Conservation (phyloP, 2,329 filamentous ascomycete genomes). For the Pseudofabraea citricarpa region DNA sequence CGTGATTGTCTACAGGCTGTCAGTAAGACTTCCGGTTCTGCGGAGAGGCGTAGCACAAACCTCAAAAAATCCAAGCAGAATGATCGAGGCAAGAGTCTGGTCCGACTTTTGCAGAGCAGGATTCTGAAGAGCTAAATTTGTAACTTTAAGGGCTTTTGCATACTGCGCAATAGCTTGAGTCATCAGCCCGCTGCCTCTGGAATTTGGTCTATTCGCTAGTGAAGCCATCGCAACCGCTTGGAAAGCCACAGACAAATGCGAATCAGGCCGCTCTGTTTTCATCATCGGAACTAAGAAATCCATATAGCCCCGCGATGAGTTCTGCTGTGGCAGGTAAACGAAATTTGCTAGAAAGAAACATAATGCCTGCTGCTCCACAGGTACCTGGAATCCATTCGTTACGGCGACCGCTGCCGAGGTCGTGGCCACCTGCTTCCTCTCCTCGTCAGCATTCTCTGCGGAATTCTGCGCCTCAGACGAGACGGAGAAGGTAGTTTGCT, state of each 20-base stretch:
- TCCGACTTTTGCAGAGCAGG: slow-evolving; percentile 46
- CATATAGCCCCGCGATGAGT: slow-evolving; percentile 49
- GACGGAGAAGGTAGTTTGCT: slow-evolving; percentile 10
- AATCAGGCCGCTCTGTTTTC: slow-evolving; percentile 35
- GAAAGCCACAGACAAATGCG: slow-evolving; percentile 52
- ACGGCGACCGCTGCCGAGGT: slow-evolving; percentile 16
- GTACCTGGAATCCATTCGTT: slow-evolving; percentile 35
- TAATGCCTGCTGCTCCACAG: slow-evolving; percentile 49
- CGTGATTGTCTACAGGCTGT: slow-evolving; percentile 36
- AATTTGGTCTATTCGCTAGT: slow-evolving; percentile 45
- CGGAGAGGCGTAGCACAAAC: slow-evolving; percentile 21
- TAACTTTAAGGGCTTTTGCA: slow-evolving; percentile 46
- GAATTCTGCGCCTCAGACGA: slow-evolving; percentile 1
- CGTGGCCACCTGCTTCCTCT: slow-evolving; percentile 5
- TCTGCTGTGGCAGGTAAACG: slow-evolving; percentile 47
- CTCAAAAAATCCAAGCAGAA: slow-evolving; percentile 58
- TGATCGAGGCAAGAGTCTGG: slow-evolving; percentile 52
- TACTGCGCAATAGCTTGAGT: slow-evolving; percentile 45
- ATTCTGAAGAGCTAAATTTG: slow-evolving; percentile 48
- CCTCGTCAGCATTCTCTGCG: slow-evolving; percentile 1
- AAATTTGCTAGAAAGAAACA: slow-evolving; percentile 60
- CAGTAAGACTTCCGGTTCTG: slow-evolving; percentile 1
- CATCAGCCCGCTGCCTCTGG: slow-evolving; percentile 28
- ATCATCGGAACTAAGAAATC: slow-evolving; percentile 55
- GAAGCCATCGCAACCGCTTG: slow-evolving; percentile 55